Conservation (phyloP, 2,329 filamentous ascomycete species). For the Fusarium mundagurra region DNA sequence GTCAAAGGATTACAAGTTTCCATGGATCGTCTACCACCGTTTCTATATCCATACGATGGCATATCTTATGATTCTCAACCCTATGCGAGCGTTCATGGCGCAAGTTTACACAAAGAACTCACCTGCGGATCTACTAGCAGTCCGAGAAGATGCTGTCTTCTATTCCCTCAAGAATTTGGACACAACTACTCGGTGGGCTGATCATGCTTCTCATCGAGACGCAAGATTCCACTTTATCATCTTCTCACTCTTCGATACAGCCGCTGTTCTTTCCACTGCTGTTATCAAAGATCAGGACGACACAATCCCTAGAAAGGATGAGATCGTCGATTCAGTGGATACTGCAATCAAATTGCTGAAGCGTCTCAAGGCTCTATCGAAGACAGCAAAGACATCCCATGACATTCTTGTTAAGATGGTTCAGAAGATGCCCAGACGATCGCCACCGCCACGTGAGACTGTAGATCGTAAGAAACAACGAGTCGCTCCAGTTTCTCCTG, state of each 20-base stretch:
- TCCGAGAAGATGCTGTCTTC: constrained; percentile 53
- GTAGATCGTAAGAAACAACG: constrained; percentile 26
- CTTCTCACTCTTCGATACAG: constrained; percentile 62
- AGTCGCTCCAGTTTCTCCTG: neutral
- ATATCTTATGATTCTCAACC: constrained; percentile 57
- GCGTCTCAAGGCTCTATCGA: constrained; percentile 45
- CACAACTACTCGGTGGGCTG: constrained; percentile 53
- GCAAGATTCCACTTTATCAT: constrained; percentile 62
- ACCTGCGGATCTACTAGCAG: constrained; percentile 45
- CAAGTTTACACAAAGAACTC: constrained; percentile 45
- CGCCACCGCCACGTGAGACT: constrained; percentile 6
- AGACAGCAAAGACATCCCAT: constrained; percentile 49
- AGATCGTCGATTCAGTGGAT: constrained; percentile 52
- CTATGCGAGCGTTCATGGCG: constrained; percentile 58
- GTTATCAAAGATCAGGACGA: constrained; percentile 57
- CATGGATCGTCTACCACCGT: constrained; percentile 57
- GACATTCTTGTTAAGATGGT: constrained; percentile 47
- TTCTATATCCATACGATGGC: constrained; percentile 56
- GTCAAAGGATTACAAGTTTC: constrained; percentile 51
- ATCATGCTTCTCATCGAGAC: constrained; percentile 56
- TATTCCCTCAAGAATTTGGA: constrained; percentile 54
- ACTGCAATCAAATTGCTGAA: constrained; percentile 47
- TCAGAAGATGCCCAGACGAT: constrained; percentile 44
- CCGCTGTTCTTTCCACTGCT: constrained; percentile 59
- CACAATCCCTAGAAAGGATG: constrained; percentile 51